A percentile compares a stretch with the other conserved stretches of the same genome.
These are phyloP conservation scores for Dactylellina sp. DNA, from an alignment of 2,329 filamentous ascomycete genomes.

Conservation along the genomic window DNA sequence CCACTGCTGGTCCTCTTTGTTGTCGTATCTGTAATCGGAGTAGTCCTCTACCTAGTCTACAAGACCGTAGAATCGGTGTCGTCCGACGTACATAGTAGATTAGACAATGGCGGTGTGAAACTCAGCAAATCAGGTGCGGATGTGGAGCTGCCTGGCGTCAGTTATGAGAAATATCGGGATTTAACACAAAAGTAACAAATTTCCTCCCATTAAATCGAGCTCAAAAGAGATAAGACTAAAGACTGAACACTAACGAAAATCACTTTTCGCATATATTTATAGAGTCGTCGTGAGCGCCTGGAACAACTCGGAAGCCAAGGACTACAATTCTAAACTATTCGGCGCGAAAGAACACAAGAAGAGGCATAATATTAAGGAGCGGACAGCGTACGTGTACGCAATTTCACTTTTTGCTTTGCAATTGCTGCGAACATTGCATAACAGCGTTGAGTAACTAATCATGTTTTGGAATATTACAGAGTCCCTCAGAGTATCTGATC, in stretches of 20 bases:
- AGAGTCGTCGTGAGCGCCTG: conserved; percentile 48
- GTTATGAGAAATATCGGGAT: conserved; percentile 51
- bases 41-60: conserved; percentile 44
- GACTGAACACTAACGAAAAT: background rate
- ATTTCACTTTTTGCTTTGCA: background rate
- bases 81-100: conserved; percentile 14
- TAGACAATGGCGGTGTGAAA: conserved; percentile 36
- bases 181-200: conserved; percentile 45
- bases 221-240: too few relatives aligned
- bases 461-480: background rate
- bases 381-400: background rate
- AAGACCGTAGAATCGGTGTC: conserved; percentile 22
- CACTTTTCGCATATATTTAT: background rate
- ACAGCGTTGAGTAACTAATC: background rate
- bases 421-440: too few relatives aligned
- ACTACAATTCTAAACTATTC: conserved; percentile 27
- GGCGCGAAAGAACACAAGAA: conserved; percentile 10
- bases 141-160: conserved; percentile 41
- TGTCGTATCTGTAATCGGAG: conserved; percentile 32
- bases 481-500: conserved; percentile 4
- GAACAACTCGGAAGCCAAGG: conserved; percentile 53
- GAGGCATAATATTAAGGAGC: background rate
- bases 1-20: conserved; percentile 31
- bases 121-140: conserved; percentile 40
- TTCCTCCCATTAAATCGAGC: background rate